phyloP scores from a whole-genome alignment of 208 protist species.

The Novymonas esmeraldas region DNA sequence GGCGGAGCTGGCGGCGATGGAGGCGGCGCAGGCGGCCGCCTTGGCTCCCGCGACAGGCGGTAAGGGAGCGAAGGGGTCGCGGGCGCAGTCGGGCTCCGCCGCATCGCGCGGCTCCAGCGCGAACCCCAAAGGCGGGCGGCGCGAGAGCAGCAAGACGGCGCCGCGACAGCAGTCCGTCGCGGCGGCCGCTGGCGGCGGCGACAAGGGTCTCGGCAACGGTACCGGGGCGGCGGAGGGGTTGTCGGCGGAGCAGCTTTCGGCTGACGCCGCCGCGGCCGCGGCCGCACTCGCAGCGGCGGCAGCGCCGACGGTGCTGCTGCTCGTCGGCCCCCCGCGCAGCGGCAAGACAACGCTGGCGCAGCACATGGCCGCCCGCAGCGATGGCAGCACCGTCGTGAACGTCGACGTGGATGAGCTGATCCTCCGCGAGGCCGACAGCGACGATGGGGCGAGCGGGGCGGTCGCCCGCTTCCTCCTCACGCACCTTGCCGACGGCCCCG shows the following conservation, averaged over 20 bases:
- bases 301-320: conserved; percentile 42
- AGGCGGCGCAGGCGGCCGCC: neutral
- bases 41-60: neutral
- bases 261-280: neutral
- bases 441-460: conserved; percentile 73
- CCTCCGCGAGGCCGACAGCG: conserved; percentile 55
- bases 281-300: neutral
- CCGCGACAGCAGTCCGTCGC: neutral
- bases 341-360: conserved; percentile 74
- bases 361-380: conserved; percentile 28
- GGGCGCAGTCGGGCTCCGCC: neutral
- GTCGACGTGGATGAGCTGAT: conserved; percentile 68
- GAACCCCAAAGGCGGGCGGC: conserved; percentile 6
- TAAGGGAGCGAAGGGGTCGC: neutral
- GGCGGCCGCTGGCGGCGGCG: neutral
- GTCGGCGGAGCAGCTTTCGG: neutral
- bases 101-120: neutral
- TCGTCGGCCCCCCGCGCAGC: conserved; percentile 79
- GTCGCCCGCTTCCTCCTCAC: conserved; percentile 66
- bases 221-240: neutral
- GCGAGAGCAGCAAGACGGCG: conserved; percentile 13
- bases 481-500: neutral
- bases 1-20: neutral
- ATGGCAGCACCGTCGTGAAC: conserved; percentile 18
- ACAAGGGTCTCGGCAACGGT: neutral